Evolutionary conservation across 345 rosid species (phyloP).

Genomic region (Euphorbia pulcherrima): DNA sequence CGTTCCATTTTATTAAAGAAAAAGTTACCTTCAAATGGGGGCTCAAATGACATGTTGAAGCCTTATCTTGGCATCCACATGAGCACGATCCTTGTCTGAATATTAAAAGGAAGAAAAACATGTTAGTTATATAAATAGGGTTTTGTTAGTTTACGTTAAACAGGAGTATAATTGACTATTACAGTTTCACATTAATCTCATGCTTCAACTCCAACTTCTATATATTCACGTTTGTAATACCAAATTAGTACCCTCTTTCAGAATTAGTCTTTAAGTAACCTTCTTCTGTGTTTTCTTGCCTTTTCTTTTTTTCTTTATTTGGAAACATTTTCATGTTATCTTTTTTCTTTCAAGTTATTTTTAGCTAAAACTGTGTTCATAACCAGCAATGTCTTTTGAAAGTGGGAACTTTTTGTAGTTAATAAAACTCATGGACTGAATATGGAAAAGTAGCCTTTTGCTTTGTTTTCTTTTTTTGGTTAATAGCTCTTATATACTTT

Average conservation of each 20-base stretch:
- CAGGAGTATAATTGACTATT: neutral
- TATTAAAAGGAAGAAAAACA: constrained; percentile 21
- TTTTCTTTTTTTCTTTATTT: neutral
- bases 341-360: neutral
- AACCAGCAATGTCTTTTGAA: neutral
- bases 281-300: constrained; percentile 9
- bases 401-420: neutral
- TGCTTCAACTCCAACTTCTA: constrained; percentile 11
- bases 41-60: too few relatives aligned
- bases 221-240: constrained; percentile 10
- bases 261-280: neutral
- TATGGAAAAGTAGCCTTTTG: neutral
- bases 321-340: neutral
- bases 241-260: neutral
- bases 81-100: constrained; percentile 22
- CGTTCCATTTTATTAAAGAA: too few relatives aligned
- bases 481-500: too few relatives aligned
- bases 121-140: constrained; percentile 5
- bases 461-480: too few relatives aligned
- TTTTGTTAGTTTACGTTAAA: constrained; percentile 18
- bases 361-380: neutral
- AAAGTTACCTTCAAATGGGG: neutral
- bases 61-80: neutral
- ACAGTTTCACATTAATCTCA: constrained; percentile 21
- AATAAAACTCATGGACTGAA: neutral